Evolutionary conservation across 805 yeast genomes (phyloP), one percentile per base, ranked within the genome.

Genomic region (Geotrichum ghanense): DNA sequence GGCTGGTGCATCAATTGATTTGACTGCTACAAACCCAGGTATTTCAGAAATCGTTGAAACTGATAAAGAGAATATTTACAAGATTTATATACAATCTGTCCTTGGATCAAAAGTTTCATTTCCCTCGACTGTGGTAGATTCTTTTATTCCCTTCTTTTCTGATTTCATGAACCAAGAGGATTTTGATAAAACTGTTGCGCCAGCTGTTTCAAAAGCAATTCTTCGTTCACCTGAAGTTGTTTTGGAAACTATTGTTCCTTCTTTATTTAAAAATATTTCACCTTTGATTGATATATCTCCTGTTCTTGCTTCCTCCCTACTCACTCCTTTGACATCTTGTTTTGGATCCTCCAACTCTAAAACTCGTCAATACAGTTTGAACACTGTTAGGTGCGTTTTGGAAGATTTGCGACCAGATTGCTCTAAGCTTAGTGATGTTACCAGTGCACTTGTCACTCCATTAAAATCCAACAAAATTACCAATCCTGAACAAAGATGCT

Each of bases 221-320:
- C 68, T 89, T 52, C 75, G 95, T 61, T 77, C 94, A 2, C 81
- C 95, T 0, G 96, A 87, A 57, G 62, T 68, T 34, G 75, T 85
- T 0, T 74, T 86, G 48, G 72, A 71, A n/a, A 53, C 56, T 17
- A 59, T 81, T n/a, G 59, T 83, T 2, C 74, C 79, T 2, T 68
- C 71, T 9, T 57, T 87, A 6, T 67, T 81, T 22, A 34, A 39
- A 1, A 50, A 63, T 5, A 24, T 70, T 45, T 46, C 68, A 2
- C 46, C 57, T 1, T 51, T 58, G 1, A 57, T 77, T 19, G 75
- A 76, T 47, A 51, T 75, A n/a, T 63, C 75, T 12, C 57, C 64
- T 9, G 54, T 62, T 1, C 58, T 77, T 7, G 57, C 66, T 2
- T 55, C 61, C 44, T 78, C 79, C 50, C 63, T 83, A 14, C 59